phyloP scores from a whole-genome alignment of 2,329 filamentous ascomycete genomes.

The Colletotrichum viniferum region DNA sequence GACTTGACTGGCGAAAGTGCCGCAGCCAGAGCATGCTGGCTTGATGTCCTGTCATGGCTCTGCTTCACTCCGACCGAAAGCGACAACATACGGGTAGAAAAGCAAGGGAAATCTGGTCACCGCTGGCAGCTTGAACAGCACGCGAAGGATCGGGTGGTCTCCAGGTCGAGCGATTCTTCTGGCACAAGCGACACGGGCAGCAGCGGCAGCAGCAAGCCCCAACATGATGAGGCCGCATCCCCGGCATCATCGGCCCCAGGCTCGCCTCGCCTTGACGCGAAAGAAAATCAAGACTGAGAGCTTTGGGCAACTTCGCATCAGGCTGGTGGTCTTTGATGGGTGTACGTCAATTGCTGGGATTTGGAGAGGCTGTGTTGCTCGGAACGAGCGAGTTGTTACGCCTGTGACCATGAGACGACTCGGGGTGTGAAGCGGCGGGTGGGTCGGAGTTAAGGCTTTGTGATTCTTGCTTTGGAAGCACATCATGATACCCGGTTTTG shows the following conservation, averaged over 20 bases:
- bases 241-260: background rate
- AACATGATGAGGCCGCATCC: background rate
- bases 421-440: background rate
- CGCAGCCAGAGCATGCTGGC: background rate
- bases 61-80: background rate
- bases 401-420: background rate
- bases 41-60: background rate
- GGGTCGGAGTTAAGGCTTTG: background rate
- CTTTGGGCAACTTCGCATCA: background rate
- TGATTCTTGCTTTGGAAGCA: background rate
- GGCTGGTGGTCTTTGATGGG: background rate
- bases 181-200: background rate
- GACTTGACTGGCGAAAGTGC: background rate
- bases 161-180: background rate
- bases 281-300: background rate
- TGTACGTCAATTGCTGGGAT: background rate
- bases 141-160: background rate
- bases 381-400: background rate
- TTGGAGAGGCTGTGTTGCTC: background rate
- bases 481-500: background rate
- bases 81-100: background rate
- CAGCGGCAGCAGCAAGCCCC: background rate
- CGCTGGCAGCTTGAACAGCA: background rate
- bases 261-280: background rate
- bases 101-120: background rate